These are phyloP conservation scores for Aspergillus fumigatiaffinis DNA, from an alignment of 2,329 filamentous ascomycete species.

Conservation along the genomic window DNA sequence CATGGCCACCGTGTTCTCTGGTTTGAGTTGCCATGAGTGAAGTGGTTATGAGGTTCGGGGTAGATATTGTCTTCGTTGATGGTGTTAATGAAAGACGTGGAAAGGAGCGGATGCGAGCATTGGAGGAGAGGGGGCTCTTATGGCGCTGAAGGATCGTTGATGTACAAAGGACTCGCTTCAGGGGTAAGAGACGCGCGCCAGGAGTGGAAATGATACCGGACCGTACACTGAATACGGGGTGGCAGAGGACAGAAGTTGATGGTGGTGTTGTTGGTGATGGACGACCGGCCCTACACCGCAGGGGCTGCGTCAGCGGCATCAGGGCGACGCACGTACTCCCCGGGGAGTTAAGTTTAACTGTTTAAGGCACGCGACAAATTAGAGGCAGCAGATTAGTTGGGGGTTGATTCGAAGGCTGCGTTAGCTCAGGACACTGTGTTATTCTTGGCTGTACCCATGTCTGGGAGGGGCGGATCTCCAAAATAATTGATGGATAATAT, in stretches of 20 bases:
- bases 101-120: slow-evolving; percentile 9
- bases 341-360: background rate
- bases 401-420: background rate
- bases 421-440: background rate
- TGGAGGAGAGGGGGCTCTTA: slow-evolving; percentile 12
- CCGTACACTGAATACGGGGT: slow-evolving; percentile 12
- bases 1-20: slow-evolving; percentile 43
- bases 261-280: slow-evolving; percentile 29
- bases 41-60: slow-evolving; percentile 25
- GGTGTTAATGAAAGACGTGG: slow-evolving; percentile 14
- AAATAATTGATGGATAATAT: background rate
- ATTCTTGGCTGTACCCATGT: background rate
- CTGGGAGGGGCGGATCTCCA: background rate
- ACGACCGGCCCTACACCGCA: slow-evolving; percentile 36
- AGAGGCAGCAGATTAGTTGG: background rate
- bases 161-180: slow-evolving; percentile 22
- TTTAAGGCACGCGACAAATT: background rate
- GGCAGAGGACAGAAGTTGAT: slow-evolving; percentile 55
- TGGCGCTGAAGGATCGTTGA: slow-evolving; percentile 10
- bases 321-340: slow-evolving; percentile 4
- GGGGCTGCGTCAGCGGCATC: slow-evolving; percentile 37
- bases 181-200: slow-evolving; percentile 11
- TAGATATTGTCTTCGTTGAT: slow-evolving; percentile 11
- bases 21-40: slow-evolving; percentile 42
- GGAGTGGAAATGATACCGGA: slow-evolving; percentile 12